Conservation (phyloP, 768 basidiomycete genomes). For the Leccinum fibrillosum region DNA sequence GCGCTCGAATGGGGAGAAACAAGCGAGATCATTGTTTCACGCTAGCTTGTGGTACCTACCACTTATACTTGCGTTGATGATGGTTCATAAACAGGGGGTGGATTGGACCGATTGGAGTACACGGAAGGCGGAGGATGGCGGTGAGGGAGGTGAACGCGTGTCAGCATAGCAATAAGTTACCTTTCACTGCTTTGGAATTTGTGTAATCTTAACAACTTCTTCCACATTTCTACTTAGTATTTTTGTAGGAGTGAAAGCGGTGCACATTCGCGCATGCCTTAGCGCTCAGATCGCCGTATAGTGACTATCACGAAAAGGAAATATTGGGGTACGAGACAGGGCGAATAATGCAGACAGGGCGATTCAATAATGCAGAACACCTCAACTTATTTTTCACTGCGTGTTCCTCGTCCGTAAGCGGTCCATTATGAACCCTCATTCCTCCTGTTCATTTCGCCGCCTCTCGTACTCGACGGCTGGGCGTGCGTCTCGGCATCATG, state of each 20-base stretch:
- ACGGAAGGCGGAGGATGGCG: not conserved
- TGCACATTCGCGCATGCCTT: not conserved
- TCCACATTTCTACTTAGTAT: not conserved
- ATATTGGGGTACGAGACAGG: too few relatives aligned
- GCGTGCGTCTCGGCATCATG: conserved; percentile 24
- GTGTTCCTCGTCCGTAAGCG: conserved; percentile 78
- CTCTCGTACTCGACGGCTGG: conserved; percentile 34
- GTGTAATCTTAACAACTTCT: not conserved
- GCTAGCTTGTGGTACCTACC: conserved; percentile 90
- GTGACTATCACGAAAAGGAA: too few relatives aligned
- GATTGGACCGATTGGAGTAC: conserved; percentile 64
- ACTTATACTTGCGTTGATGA: conserved; percentile 85
- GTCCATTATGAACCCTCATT: conserved; percentile 83
- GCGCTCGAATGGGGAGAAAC: conserved; percentile 65
- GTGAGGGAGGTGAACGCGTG: not conserved
- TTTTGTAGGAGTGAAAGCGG: not conserved
- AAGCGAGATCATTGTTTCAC: conserved; percentile 76
- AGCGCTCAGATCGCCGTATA: too few relatives aligned
- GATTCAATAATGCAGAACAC: not conserved
- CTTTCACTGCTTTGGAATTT: not conserved
- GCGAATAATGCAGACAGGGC: too few relatives aligned
- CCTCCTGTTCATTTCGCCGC: conserved; percentile 59
- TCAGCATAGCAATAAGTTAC: not conserved
- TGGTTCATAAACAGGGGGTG: conserved; percentile 88
- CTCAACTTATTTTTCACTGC: conserved; percentile 66